phyloP scores from a whole-genome alignment of 352 stramenopile genomes.

The Globisporangium apiculatum region DNA sequence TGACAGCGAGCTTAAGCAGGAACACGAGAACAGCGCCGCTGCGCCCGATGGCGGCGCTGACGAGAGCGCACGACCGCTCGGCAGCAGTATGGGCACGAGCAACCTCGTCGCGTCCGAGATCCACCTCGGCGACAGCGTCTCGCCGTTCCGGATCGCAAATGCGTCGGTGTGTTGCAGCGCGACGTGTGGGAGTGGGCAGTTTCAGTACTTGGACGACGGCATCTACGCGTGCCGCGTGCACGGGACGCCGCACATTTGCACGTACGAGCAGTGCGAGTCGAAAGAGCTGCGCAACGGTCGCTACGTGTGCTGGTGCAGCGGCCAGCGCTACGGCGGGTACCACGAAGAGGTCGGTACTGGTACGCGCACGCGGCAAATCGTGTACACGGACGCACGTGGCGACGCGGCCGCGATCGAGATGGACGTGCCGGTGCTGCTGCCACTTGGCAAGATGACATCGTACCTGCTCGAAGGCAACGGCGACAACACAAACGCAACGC shows the following conservation, averaged over 20 bases:
- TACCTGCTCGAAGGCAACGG: conserved; percentile 51
- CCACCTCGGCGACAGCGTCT: conserved; percentile 47
- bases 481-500: background rate
- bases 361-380: conserved; percentile 44
- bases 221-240: conserved; percentile 65
- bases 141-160: conserved; percentile 45
- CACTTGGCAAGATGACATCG: conserved; percentile 47
- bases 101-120: conserved; percentile 44
- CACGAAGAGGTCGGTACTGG: conserved; percentile 52
- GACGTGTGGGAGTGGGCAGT: conserved; percentile 24
- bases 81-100: conserved; percentile 1
- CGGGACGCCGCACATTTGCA: conserved; percentile 67
- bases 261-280: conserved; percentile 61
- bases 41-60: conserved; percentile 1
- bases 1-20: too few species aligned
- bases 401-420: conserved; percentile 56
- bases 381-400: conserved; percentile 49
- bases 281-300: conserved; percentile 40
- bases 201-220: conserved; percentile 68
- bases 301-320: conserved; percentile 71
- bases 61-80: conserved; percentile 10
- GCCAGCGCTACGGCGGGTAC: conserved; percentile 52
- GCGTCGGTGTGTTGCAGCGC: conserved; percentile 27
- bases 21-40: too few species aligned
- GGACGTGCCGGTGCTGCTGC: conserved; percentile 64